Conservation (phyloP, 192 early-diverging fungal species). For the Coemansia reversa region DNA sequence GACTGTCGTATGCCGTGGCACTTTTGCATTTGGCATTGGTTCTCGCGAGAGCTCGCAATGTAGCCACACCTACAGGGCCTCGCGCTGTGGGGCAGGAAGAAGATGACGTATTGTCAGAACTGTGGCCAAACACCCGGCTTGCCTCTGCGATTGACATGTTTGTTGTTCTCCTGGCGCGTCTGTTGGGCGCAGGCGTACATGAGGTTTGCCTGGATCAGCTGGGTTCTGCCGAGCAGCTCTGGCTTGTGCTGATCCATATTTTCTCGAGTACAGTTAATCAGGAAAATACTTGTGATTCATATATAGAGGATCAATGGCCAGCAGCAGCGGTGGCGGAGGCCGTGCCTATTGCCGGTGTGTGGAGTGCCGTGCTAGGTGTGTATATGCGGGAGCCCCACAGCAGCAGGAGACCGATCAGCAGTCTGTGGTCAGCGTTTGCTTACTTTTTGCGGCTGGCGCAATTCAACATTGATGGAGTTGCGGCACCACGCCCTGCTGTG, state of each 20-base stretch:
- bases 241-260: constrained; percentile 33
- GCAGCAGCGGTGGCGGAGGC: not conserved
- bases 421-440: constrained; percentile 32
- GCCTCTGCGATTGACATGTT: constrained; percentile 27
- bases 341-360: constrained; percentile 18
- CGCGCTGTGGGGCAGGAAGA: constrained; percentile 38
- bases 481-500: constrained; percentile 24
- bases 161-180: constrained; percentile 14
- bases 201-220: not conserved
- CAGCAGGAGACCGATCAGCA: not conserved
- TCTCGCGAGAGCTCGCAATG: constrained; percentile 7
- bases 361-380: constrained; percentile 12
- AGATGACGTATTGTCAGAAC: constrained; percentile 14
- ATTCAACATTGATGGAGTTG: constrained; percentile 44
- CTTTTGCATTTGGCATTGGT: constrained; percentile 34
- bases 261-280: constrained; percentile 9
- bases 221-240: constrained; percentile 19
- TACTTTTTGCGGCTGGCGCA: constrained; percentile 27
- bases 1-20: constrained; percentile 21
- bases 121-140: constrained; percentile 17
- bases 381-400: not conserved
- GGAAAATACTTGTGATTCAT: not conserved
- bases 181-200: constrained; percentile 11
- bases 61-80: constrained; percentile 10
- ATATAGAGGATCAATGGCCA: not conserved